A percentile compares a stretch with the other conserved stretches of the same genome.
phyloP scores from a whole-genome alignment of 2,329 filamentous ascomycete species.

The Fusarium clavum region DNA sequence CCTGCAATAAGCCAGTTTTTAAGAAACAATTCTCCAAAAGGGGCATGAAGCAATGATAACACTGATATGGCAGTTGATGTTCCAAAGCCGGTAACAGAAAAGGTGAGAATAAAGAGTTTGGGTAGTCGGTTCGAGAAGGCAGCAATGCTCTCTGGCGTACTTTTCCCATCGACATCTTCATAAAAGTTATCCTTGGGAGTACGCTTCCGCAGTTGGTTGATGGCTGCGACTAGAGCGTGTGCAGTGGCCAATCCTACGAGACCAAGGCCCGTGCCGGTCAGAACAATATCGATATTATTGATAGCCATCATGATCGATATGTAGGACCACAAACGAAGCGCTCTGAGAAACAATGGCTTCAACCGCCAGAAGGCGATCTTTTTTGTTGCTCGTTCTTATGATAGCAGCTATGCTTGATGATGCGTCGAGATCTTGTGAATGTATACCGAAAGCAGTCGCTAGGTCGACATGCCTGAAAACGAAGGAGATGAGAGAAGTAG shows the following conservation, averaged over 20 bases:
- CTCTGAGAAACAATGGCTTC: constrained; percentile 5
- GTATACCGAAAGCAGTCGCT: not conserved
- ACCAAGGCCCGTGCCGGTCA: constrained; percentile 51
- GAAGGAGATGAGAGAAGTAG: not conserved
- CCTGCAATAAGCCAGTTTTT: constrained; percentile 70
- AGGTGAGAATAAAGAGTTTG: constrained; percentile 65
- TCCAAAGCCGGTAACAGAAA: constrained; percentile 65
- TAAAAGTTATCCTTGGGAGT: constrained; percentile 64
- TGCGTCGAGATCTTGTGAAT: not conserved
- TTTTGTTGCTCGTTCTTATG: not conserved
- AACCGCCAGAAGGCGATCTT: constrained; percentile 15
- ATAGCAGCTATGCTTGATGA: not conserved
- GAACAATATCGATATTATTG: constrained; percentile 38
- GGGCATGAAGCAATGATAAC: constrained; percentile 57
- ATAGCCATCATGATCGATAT: constrained; percentile 29
- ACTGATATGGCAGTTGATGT: constrained; percentile 69
- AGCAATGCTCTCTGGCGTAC: constrained; percentile 70
- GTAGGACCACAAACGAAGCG: not conserved
- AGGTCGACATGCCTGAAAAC: not conserved
- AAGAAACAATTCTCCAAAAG: constrained; percentile 56
- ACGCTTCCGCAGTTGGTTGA: constrained; percentile 51
- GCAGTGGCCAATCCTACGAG: constrained; percentile 53
- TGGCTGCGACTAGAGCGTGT: constrained; percentile 52
- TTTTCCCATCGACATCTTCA: constrained; percentile 76
- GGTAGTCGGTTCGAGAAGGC: constrained; percentile 71